Conservation (phyloP, 1,139 yeast species). For the Zhuliangozyma parablackwelliae region DNA sequence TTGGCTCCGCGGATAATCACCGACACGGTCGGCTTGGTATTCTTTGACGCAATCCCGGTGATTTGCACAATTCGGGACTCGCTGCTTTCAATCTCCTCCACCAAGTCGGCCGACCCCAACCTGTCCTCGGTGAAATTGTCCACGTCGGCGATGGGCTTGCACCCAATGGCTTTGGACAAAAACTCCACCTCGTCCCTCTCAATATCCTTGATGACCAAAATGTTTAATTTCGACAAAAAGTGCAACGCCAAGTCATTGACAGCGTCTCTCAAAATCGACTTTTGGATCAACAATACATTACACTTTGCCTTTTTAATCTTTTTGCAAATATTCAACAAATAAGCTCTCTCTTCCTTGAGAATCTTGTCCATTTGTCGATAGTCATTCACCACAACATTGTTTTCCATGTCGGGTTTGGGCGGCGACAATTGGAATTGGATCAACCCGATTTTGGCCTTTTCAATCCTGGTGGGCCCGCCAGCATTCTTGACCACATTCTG, state of each 20-base stretch:
- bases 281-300: conserved; percentile 88
- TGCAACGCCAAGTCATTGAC: conserved; percentile 95
- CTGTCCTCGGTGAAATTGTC: conserved; percentile 91
- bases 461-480: conserved; percentile 94
- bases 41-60: conserved; percentile 69
- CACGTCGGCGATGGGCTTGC: conserved; percentile 94
- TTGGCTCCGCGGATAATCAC: conserved; percentile 95
- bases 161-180: conserved; percentile 84
- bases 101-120: conserved; percentile 84
- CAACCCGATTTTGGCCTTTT: conserved; percentile 88
- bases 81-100: conserved; percentile 87
- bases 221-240: conserved; percentile 86
- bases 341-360: conserved; percentile 94
- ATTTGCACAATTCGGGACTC: conserved; percentile 91
- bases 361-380: conserved; percentile 99
- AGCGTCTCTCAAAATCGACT: conserved; percentile 93
- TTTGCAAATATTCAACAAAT: conserved; percentile 88
- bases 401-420: conserved; percentile 98
- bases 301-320: conserved; percentile 95
- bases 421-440: conserved; percentile 96
- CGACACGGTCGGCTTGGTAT: conserved; percentile 73
- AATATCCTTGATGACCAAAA: conserved; percentile 90
- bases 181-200: conserved; percentile 97
- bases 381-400: conserved; percentile 93
- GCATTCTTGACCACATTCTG: conserved; percentile 86